Percentiles rank a stretch among this genome's conserved stretches.
phyloP scores from a whole-genome alignment of 106 monocot genomes.

The Xerophyta viscosa region DNA sequence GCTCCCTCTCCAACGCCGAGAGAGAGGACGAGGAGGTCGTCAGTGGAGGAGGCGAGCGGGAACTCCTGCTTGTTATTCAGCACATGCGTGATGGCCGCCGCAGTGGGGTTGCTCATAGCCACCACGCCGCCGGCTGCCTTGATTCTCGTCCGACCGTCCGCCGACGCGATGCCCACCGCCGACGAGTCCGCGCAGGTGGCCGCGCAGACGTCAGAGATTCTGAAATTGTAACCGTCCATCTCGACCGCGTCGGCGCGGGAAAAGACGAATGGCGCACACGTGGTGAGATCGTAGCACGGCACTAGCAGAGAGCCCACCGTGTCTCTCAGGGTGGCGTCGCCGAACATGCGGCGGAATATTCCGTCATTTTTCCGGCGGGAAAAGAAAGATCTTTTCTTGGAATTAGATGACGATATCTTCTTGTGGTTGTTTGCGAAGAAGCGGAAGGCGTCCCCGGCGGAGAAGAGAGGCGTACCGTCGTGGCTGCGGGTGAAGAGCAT shows the following conservation, averaged over 20 bases:
- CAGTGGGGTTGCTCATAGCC: slow-evolving; percentile 69
- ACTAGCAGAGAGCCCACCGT: slow-evolving; percentile 65
- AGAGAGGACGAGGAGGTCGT: slow-evolving; percentile 68
- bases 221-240: slow-evolving; percentile 54
- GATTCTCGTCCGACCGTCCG: slow-evolving; percentile 30
- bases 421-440: slow-evolving; percentile 34
- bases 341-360: slow-evolving; percentile 23
- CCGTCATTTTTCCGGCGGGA: slow-evolving; percentile 4
- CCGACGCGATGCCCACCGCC: slow-evolving; percentile 11
- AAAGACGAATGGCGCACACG: slow-evolving; percentile 69
- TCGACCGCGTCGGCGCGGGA: slow-evolving; percentile 82
- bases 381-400: slow-evolving; percentile 1
- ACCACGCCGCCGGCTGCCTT: slow-evolving; percentile 28
- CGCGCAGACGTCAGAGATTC: slow-evolving; percentile 49
- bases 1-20: slow-evolving; percentile 30
- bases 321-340: slow-evolving; percentile 57
- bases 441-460: slow-evolving; percentile 36
- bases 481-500: slow-evolving; percentile 55
- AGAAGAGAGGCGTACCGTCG: slow-evolving; percentile 27
- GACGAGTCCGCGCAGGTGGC: slow-evolving; percentile 31
- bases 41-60: slow-evolving; percentile 49
- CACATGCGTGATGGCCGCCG: slow-evolving; percentile 83
- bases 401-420: background rate
- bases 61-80: slow-evolving; percentile 90
- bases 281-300: slow-evolving; percentile 75